A percentile compares a stretch with the other conserved stretches of the same genome.
phyloP scores from a whole-genome alignment of 129 eudicot genomes.

The Flaveria bidentis region DNA sequence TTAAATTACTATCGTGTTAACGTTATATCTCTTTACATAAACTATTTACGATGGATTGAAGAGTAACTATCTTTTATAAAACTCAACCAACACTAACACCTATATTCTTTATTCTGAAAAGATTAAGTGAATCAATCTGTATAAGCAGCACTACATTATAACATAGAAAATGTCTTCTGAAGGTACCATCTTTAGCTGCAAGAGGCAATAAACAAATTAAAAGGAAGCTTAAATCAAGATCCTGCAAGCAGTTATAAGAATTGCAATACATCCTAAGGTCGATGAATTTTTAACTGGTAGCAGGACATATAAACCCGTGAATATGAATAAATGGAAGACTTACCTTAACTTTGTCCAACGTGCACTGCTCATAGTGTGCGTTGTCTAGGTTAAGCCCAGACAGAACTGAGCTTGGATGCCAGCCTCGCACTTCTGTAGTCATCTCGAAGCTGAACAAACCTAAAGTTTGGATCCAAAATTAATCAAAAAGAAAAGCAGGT shows the following conservation, averaged over 20 bases:
- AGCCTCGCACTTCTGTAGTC: slow-evolving; percentile 85
- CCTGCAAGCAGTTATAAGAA: background rate
- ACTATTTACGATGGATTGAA: too few species aligned
- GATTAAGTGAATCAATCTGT: too few species aligned
- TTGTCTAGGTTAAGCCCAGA: slow-evolving; percentile 52
- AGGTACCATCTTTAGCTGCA: too few species aligned
- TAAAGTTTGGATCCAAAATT: slow-evolving; percentile 32
- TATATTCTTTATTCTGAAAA: too few species aligned
- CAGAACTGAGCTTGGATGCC: slow-evolving; percentile 67
- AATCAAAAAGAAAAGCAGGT: slow-evolving; percentile 14
- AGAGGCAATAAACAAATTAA: background rate
- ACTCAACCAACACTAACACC: too few species aligned
- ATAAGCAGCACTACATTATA: too few species aligned
- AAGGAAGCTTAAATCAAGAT: background rate
- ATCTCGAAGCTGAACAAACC: slow-evolving; percentile 78
- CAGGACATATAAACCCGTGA: background rate
- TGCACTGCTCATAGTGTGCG: background rate
- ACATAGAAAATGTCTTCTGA: too few species aligned
- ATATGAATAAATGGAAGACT: too few species aligned
- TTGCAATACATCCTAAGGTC: background rate
- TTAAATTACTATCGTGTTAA: too few species aligned
- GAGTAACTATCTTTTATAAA: too few species aligned
- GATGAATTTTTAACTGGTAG: background rate
- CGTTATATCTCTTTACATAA: too few species aligned
- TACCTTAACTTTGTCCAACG: slow-evolving; percentile 1